Evolutionary conservation across 1,139 yeast genomes (phyloP).

Genomic region (Yamadazyma diddensiae): DNA sequence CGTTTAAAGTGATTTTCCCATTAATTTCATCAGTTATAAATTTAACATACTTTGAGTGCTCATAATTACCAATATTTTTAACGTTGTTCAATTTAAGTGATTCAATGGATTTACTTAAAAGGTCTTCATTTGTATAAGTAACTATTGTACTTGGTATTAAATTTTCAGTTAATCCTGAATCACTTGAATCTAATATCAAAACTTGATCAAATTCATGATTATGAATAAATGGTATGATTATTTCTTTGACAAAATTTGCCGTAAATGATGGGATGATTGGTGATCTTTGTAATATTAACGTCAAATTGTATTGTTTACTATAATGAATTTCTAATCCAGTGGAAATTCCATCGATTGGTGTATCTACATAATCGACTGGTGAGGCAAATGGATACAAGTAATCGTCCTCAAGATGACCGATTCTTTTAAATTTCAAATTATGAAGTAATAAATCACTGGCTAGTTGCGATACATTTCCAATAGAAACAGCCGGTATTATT

Average conservation of each 20-base stretch:
- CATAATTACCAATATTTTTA: conserved; percentile 10
- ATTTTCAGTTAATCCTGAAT: conserved; percentile 50
- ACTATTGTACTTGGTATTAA: conserved; percentile 25
- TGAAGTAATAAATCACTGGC: conserved; percentile 72
- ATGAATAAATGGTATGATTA: conserved; percentile 49
- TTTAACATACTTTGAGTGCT: conserved; percentile 18
- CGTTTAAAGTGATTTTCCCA: conserved; percentile 15
- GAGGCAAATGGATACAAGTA: conserved; percentile 81
- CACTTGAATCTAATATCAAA: conserved; percentile 67
- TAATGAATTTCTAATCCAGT: conserved; percentile 63
- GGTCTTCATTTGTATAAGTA: conserved; percentile 31
- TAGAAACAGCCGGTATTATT: conserved; percentile 74
- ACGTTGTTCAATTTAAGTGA: conserved; percentile 22
- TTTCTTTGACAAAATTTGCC: conserved; percentile 44
- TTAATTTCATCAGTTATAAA: conserved; percentile 12
- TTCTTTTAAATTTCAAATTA: conserved; percentile 49
- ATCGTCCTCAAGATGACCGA: conserved; percentile 55
- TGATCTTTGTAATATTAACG: conserved; percentile 76
- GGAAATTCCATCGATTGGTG: conserved; percentile 37
- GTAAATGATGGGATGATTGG: conserved; percentile 73
- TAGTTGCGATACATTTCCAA: conserved; percentile 89
- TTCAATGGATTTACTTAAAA: conserved; percentile 30
- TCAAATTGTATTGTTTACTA: conserved; percentile 35
- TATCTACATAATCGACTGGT: conserved; percentile 51
- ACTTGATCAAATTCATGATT: conserved; percentile 42